phyloP scores from a whole-genome alignment of 495 filamentous ascomycete species.

The Xylaria palmicola region DNA sequence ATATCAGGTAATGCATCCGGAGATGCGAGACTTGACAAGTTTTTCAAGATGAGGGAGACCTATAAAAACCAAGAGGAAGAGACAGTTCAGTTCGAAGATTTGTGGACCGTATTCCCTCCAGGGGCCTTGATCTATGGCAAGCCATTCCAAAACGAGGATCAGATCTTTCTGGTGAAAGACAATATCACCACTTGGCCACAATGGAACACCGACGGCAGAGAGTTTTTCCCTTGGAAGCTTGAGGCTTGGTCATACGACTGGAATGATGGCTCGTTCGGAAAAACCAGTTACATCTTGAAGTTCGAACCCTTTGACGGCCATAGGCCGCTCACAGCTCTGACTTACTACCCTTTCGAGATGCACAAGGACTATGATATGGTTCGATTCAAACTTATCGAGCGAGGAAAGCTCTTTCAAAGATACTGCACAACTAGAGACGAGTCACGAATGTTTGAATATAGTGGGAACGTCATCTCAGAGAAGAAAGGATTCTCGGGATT shows the following conservation, averaged over 20 bases:
- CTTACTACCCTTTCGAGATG: slow-evolving; percentile 17
- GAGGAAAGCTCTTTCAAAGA: neutral
- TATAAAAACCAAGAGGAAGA: slow-evolving; percentile 8
- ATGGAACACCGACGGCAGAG: too few species aligned
- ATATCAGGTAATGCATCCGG: slow-evolving; percentile 10
- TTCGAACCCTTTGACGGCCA: slow-evolving; percentile 16
- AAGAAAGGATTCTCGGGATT: slow-evolving; percentile 1
- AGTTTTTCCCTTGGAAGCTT: slow-evolving; percentile 4
- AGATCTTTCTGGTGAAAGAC: slow-evolving; percentile 19
- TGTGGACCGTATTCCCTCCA: slow-evolving; percentile 29
- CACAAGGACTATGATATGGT: slow-evolving; percentile 5
- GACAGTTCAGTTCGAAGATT: slow-evolving; percentile 18
- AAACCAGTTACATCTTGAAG: neutral
- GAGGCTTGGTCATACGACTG: slow-evolving; percentile 21
- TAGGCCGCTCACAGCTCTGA: slow-evolving; percentile 12
- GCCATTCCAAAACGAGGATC: slow-evolving; percentile 17
- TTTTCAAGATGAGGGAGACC: slow-evolving; percentile 20
- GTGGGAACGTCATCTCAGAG: slow-evolving; percentile 3
- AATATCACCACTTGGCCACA: slow-evolving; percentile 7
- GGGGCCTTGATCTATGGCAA: slow-evolving; percentile 15
- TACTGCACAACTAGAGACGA: neutral
- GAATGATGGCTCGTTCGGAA: slow-evolving; percentile 11
- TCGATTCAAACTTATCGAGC: neutral
- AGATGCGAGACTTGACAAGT: slow-evolving; percentile 18
- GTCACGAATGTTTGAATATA: slow-evolving; percentile 18